Base-by-base conservation (phyloP, 2,329 filamentous ascomycete species). In the Claviceps purpurea region DNA sequence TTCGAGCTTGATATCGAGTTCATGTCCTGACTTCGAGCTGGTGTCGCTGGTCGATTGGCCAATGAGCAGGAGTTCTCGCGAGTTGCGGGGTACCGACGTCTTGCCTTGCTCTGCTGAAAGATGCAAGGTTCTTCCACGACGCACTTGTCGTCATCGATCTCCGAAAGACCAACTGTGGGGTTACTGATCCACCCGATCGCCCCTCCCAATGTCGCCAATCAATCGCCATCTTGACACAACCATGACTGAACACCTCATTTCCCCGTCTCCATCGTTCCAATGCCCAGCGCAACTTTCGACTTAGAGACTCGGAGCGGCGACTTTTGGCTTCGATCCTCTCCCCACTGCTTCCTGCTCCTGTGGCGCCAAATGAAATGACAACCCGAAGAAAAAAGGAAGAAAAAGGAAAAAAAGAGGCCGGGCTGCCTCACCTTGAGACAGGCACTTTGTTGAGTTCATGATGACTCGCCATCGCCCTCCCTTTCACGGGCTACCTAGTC, bases 181-280 rank as follows among this genome's bases (percentile, higher is more conserved):
- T 22, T 20, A 6, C 1, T 22, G 41, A 43, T 22, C 13, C 41
- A 24, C 41, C 11, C 20, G 5, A 24, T 22, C 16, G 5, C 41
- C 41, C 41, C 13, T 16, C 14, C 41, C 18, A 14, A 24, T 22
- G 13, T 14, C 6, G 20, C 46, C 38, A 47, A 48, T 50, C 44
- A 40, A 47, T 48, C 26, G 39, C 44, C 20, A 43, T 22, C 39
- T 53, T 53, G 52, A 49, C 52, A 50, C 16, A 47, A 34, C 22
- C n/a, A 55, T 50, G 54, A 56, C 52, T 52, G 51, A 50, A 51
- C 26, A 38, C 41, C 50, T 50, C 47, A 52, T 53, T 53, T 56
- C 53, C 47, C 47, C 3, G n/a, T 20, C 20, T 20, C 40, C n/a
- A 22, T 22, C 7, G 18, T 14, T 5, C 22, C 41, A 22, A 34